Percentiles rank a stretch among this genome's conserved stretches.
Conservation (phyloP, 345 rosid genomes). For the Pistacia atlantica region DNA sequence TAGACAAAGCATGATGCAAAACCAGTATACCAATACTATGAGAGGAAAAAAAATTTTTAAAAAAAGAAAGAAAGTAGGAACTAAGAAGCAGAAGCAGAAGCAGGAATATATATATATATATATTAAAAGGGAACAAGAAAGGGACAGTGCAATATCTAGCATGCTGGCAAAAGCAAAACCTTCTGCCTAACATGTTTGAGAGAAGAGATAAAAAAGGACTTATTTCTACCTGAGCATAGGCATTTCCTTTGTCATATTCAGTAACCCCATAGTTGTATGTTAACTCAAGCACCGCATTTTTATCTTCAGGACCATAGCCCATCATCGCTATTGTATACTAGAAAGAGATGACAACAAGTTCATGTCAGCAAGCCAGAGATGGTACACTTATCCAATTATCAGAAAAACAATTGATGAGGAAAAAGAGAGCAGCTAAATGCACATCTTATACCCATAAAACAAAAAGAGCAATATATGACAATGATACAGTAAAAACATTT, state of each 20-base stretch:
- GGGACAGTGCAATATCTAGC: background rate
- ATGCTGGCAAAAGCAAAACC: background rate
- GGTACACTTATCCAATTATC: background rate
- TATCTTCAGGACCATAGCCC: conserved; percentile 98
- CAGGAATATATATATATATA: background rate
- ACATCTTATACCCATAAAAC: background rate
- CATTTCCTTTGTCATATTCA: conserved; percentile 88
- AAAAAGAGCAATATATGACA: background rate
- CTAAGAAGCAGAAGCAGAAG: background rate
- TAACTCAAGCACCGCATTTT: conserved; percentile 76
- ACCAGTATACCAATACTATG: conserved; percentile 6
- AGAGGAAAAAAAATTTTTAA: background rate
- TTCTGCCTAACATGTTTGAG: background rate
- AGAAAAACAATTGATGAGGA: background rate
- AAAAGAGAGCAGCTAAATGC: background rate
- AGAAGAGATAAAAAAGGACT: background rate
- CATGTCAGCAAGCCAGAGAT: conserved; percentile 12
- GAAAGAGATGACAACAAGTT: conserved; percentile 10
- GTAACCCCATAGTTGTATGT: conserved; percentile 93
- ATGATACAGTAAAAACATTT: background rate
- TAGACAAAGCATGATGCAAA: conserved; percentile 6
- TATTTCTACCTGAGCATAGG: conserved; percentile 77
- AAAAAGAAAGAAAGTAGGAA: background rate
- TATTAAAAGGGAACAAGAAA: background rate
- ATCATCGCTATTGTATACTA: conserved; percentile 87